Evolutionary conservation across 2,329 filamentous ascomycete genomes (phyloP), one percentile per base, ranked within the genome.

Genomic region (Fusarium succisae): DNA sequence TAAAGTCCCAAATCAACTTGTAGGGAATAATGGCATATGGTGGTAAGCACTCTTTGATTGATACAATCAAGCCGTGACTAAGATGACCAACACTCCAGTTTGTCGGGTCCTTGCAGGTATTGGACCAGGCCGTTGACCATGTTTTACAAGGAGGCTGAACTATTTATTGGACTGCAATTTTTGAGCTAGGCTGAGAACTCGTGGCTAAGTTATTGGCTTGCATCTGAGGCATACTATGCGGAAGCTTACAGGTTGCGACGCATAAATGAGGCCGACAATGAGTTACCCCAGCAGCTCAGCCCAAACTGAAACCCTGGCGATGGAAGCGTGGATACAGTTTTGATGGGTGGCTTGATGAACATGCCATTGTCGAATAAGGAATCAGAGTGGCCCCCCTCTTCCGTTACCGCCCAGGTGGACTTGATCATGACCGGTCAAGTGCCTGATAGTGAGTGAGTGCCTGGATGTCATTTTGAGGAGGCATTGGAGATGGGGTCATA

Each of bases 311-410:
- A 44, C 56, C 59, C 61, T 70, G 50, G 35, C 39, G 59, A 66
- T 43, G 64, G 71, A 66, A 56, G 44, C 58, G 47, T 43, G 62
- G 53, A 63, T 48, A 39, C 24, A 37, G 18, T 39, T 68, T 67
- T 47, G 41, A 62, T 50, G 39, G 51, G 66, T 72, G 63, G 63
- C 66, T 71, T 63, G 61, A 54, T 59, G 47, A 68, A 47, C 41
- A 18, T 63, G 74, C 76, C 77, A 82, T 83, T 82, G 80, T 74
- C 81, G 77, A 82, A 83, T 82, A 74, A 80, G 72, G 48, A 69
- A 45, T 32, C 47, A 56, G 48, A 41, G 64, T 78, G 63, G 77
- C 77, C 78, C 79, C 79, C 79, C 72, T 77, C 71, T 43, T 43
- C 61, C 69, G 66, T 48, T 80, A 75, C 73, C 74, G 66, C 43